Evolutionary conservation across 371 early-diverging fungal species (phyloP).

Genomic region (Batrachochytrium dendrobatidis): DNA sequence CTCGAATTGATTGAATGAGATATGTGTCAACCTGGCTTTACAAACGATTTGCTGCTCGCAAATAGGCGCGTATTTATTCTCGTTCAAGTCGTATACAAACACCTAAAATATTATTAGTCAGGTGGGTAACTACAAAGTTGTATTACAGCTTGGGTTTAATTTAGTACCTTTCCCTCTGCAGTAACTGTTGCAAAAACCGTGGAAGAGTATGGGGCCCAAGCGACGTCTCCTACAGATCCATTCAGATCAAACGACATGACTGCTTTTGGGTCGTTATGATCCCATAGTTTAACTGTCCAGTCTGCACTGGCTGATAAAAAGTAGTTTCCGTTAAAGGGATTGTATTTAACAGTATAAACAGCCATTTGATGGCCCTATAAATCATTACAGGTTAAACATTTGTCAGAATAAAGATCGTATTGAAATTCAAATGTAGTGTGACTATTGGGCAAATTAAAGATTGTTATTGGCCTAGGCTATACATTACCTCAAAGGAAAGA

Average conservation of each 20-base stretch:
- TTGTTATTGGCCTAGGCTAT: too few relatives aligned
- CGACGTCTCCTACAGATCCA: conserved; percentile 46
- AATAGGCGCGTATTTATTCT: conserved; percentile 50
- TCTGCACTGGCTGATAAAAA: conserved; percentile 48
- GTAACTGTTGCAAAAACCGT: conserved; percentile 52
- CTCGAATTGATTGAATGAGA: conserved; percentile 47
- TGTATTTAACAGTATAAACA: conserved; percentile 48
- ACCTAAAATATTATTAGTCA: conserved; percentile 22
- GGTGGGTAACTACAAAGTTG: neutral
- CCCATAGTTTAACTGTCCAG: conserved; percentile 57
- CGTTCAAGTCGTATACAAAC: conserved; percentile 46
- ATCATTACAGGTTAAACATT: conserved; percentile 5
- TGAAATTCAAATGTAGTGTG: conserved; percentile 3
- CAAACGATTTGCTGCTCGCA: conserved; percentile 49
- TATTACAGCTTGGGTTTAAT: neutral
- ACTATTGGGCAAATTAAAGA: too few relatives aligned
- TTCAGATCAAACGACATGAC: conserved; percentile 46
- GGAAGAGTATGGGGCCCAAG: conserved; percentile 52
- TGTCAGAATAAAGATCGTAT: neutral
- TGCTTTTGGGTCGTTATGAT: conserved; percentile 39
- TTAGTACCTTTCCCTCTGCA: conserved; percentile 44
- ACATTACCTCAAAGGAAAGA: conserved; percentile 39
- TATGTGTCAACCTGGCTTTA: conserved; percentile 49
- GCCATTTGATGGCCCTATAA: conserved; percentile 55
- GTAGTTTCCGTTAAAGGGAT: conserved; percentile 38